phyloP scores from a whole-genome alignment of 106 monocot genomes.

The Platanthera guangdongensis region DNA sequence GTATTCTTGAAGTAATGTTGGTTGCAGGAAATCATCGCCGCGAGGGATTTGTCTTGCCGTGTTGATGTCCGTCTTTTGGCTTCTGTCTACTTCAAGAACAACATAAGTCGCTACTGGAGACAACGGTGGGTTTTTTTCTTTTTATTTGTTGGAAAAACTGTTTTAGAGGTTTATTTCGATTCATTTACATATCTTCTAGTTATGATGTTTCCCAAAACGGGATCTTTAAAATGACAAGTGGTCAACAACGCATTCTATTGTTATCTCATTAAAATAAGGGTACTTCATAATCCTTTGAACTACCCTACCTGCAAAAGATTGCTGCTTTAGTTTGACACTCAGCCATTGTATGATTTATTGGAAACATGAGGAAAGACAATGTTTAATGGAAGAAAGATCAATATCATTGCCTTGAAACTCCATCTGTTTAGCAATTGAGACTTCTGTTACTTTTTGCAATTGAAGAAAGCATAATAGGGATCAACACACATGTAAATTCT shows the following conservation, averaged over 20 bases:
- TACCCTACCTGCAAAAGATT: neutral
- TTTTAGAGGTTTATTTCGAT: conserved; percentile 12
- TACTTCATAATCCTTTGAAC: neutral
- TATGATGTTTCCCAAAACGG: neutral
- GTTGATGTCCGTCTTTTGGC: conserved; percentile 85
- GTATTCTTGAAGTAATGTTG: neutral
- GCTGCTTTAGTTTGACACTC: neutral
- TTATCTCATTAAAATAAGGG: neutral
- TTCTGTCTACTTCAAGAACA: conserved; percentile 94
- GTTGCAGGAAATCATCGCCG: conserved; percentile 79
- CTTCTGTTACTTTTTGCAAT: neutral
- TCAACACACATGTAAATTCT: neutral
- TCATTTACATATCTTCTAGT: conserved; percentile 14
- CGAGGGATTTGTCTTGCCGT: conserved; percentile 56
- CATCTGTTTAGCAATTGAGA: neutral
- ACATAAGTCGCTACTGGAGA: conserved; percentile 82
- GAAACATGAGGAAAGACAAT: neutral
- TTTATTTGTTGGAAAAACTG: too few relatives aligned
- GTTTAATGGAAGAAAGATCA: neutral
- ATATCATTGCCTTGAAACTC: neutral
- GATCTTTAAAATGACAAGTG: neutral
- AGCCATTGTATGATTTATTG: neutral
- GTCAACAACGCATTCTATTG: neutral
- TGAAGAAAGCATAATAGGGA: neutral
- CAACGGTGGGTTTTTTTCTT: conserved; percentile 28